A percentile compares a stretch with the other conserved stretches of the same genome.
These are phyloP conservation scores for Terfezia boudieri DNA, from an alignment of 495 filamentous ascomycete species.

Conservation along the genomic window DNA sequence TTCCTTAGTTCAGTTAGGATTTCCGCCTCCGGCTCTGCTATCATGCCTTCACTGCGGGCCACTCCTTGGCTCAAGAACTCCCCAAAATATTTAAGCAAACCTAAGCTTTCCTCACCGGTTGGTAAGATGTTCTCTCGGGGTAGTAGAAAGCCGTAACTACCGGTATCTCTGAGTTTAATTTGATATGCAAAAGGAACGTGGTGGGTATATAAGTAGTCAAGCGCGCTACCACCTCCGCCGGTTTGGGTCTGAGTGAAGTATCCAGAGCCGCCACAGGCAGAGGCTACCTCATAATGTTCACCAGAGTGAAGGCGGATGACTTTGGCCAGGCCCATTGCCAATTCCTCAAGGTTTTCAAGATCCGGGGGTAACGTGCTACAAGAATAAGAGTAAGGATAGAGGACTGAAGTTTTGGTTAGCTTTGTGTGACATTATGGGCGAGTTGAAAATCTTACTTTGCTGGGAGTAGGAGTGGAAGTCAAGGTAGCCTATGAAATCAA, in stretches of 20 bases:
- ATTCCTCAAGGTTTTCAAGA: conserved; percentile 73
- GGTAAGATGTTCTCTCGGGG: conserved; percentile 75
- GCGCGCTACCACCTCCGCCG: conserved; percentile 55
- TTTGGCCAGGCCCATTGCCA: conserved; percentile 75
- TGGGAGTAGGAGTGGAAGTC: conserved; percentile 94
- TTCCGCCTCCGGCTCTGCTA: too few species aligned
- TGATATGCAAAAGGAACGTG: conserved; percentile 71
- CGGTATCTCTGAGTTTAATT: conserved; percentile 84
- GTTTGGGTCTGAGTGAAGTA: conserved; percentile 9
- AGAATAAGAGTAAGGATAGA: conserved; percentile 79
- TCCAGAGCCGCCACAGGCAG: conserved; percentile 67
- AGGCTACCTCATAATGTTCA: conserved; percentile 54
- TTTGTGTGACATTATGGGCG: neutral
- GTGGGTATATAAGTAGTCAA: conserved; percentile 94
- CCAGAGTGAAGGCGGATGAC: conserved; percentile 57
- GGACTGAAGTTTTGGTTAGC: conserved; percentile 25
- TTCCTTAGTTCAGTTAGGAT: too few species aligned
- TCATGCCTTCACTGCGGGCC: neutral
- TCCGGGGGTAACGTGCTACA: conserved; percentile 58
- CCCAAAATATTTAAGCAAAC: conserved; percentile 59
- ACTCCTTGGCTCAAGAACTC: conserved; percentile 27
- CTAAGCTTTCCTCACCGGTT: conserved; percentile 66
- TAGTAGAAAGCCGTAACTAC: conserved; percentile 81
- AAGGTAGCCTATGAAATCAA: conserved; percentile 56
- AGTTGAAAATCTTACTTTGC: conserved; percentile 25